These are phyloP conservation scores for Candida sanyaensis DNA, from an alignment of 1,139 yeast species.

Conservation along the genomic window DNA sequence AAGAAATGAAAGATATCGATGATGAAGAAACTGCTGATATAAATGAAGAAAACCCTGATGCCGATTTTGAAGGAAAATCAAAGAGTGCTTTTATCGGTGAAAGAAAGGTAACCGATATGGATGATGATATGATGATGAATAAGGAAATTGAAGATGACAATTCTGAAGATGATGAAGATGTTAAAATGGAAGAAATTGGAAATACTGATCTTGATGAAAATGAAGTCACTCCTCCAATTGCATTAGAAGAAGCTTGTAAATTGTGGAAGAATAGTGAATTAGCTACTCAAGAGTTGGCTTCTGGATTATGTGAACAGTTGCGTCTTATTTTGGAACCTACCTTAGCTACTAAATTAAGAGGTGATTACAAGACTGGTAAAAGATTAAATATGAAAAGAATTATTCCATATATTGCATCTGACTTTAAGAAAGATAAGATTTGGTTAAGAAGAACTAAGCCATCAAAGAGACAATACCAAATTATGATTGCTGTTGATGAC, in stretches of 20 bases:
- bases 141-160: constrained; percentile 22
- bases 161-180: constrained; percentile 13
- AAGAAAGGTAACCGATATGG: constrained; percentile 47
- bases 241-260: constrained; percentile 66
- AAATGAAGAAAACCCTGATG: constrained; percentile 29
- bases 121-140: constrained; percentile 23
- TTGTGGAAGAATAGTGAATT: constrained; percentile 83
- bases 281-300: constrained; percentile 82
- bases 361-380: constrained; percentile 97
- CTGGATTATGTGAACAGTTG: constrained; percentile 88
- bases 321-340: constrained; percentile 95
- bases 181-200: constrained; percentile 24
- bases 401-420: constrained; percentile 96
- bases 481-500: constrained; percentile 97
- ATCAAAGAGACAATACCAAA: constrained; percentile 94
- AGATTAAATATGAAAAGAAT: constrained; percentile 96
- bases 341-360: constrained; percentile 86
- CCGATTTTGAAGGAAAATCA: constrained; percentile 54
- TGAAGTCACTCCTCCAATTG: constrained; percentile 44
- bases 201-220: constrained; percentile 25
- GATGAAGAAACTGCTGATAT: constrained; percentile 22
- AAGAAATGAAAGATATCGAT: constrained; percentile 16
- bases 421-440: constrained; percentile 95
- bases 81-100: constrained; percentile 56
- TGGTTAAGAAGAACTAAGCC: constrained; percentile 99